Conservation (phyloP, 1,284 basidiomycete species). For the Rugosomyces carneus region DNA sequence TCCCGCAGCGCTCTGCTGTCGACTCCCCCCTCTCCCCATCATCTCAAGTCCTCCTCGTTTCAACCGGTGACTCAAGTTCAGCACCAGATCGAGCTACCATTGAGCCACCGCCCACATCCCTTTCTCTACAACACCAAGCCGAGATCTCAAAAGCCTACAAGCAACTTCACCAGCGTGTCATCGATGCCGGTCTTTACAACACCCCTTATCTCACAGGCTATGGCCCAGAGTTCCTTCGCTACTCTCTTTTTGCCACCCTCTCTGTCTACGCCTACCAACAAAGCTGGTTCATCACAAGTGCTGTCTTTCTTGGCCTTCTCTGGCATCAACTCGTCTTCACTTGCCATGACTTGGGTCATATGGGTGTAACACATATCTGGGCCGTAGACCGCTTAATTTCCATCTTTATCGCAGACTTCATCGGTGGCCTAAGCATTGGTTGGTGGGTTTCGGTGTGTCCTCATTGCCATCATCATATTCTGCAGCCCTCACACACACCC, state of each 20-base stretch:
- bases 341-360: slow-evolving; percentile 94
- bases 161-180: slow-evolving; percentile 70
- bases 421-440: slow-evolving; percentile 89
- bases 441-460: slow-evolving; percentile 95
- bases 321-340: slow-evolving; percentile 96
- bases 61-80: slow-evolving; percentile 22
- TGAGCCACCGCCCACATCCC: slow-evolving; percentile 42
- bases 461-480: slow-evolving; percentile 4
- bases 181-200: slow-evolving; percentile 79
- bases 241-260: slow-evolving; percentile 54
- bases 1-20: slow-evolving; percentile 33
- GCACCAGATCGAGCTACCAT: slow-evolving; percentile 48
- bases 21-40: slow-evolving; percentile 31
- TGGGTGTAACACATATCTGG: slow-evolving; percentile 90
- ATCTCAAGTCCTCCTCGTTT: slow-evolving; percentile 60
- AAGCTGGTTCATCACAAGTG: slow-evolving; percentile 64
- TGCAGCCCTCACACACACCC: not conserved
- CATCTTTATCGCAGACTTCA: slow-evolving; percentile 79
- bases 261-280: slow-evolving; percentile 62
- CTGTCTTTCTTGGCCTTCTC: slow-evolving; percentile 78
- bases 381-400: slow-evolving; percentile 74
- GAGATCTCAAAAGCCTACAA: slow-evolving; percentile 79
- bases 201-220: slow-evolving; percentile 86
- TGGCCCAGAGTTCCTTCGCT: slow-evolving; percentile 81
- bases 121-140: slow-evolving; percentile 60